Conservation (phyloP, 495 filamentous ascomycete species). For the Trichoderma orchidacearum region DNA sequence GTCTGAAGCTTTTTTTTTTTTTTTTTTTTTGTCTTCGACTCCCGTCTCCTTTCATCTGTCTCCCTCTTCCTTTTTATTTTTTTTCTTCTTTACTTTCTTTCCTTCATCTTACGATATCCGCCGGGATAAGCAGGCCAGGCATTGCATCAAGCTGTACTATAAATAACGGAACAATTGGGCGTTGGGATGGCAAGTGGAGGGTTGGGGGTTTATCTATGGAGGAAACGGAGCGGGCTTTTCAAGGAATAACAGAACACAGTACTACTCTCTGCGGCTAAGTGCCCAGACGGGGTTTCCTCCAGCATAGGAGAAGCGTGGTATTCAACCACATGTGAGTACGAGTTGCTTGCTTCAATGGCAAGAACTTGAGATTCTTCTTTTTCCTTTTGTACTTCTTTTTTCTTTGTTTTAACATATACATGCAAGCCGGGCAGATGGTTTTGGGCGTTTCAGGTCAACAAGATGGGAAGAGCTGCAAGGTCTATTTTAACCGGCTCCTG, state of each 20-base stretch:
- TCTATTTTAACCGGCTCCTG: too few species aligned
- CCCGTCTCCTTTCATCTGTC: neutral
- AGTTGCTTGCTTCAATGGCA: too few species aligned
- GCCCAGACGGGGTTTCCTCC: neutral
- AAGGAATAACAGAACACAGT: neutral
- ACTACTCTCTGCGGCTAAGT: neutral
- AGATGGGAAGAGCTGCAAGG: too few species aligned
- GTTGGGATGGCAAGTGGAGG: neutral
- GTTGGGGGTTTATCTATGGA: neutral
- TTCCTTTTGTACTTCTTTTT: neutral
- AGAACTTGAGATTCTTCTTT: too few species aligned
- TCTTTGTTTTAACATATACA: neutral
- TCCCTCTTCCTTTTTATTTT: neutral
- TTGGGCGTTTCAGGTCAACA: too few species aligned
- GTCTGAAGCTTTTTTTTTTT: conserved; percentile 5
- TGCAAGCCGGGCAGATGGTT: too few species aligned
- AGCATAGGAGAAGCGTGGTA: neutral
- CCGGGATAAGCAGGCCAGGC: neutral
- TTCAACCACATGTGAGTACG: neutral
- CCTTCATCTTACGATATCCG: neutral
- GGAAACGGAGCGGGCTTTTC: neutral
- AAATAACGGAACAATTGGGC: neutral
- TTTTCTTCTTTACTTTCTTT: conserved; percentile 1
- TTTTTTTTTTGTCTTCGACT: too few species aligned
- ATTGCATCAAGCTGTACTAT: neutral